phyloP scores from a whole-genome alignment of 441 rosid species.

The Bocquillonia castaneifolia region DNA sequence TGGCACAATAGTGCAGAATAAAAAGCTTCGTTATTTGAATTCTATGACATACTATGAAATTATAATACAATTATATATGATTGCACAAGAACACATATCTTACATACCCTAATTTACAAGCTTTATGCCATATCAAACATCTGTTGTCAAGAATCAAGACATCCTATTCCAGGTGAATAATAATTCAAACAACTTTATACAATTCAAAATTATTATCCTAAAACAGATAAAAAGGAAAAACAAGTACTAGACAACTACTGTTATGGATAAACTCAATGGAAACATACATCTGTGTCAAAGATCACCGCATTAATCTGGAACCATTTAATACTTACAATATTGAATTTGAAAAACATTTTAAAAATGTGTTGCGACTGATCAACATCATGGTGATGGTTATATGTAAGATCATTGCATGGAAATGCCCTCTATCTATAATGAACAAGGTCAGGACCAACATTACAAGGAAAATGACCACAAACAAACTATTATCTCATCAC shows the following conservation, averaged over 20 bases:
- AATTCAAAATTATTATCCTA: neutral
- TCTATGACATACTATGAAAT: neutral
- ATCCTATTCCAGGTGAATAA: neutral
- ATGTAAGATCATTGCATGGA: neutral
- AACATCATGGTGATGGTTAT: neutral
- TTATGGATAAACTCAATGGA: neutral
- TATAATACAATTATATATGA: neutral
- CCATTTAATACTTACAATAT: neutral
- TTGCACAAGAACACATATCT: neutral
- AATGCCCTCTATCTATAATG: too few species aligned
- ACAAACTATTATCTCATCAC: too few species aligned
- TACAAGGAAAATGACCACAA: neutral
- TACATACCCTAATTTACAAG: neutral
- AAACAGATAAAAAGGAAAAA: conserved; percentile 1
- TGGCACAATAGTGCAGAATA: too few species aligned
- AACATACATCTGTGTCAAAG: neutral
- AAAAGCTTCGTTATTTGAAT: neutral
- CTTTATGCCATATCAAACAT: neutral
- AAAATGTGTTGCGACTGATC: neutral
- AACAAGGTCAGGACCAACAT: too few species aligned
- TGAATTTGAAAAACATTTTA: neutral
- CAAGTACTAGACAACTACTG: neutral
- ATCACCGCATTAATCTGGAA: neutral
- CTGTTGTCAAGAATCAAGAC: neutral
- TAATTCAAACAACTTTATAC: neutral